Percentiles rank a stretch among this genome's conserved stretches.
phyloP scores from a whole-genome alignment of 1,284 basidiomycete species.

The Leccinum insolens region DNA sequence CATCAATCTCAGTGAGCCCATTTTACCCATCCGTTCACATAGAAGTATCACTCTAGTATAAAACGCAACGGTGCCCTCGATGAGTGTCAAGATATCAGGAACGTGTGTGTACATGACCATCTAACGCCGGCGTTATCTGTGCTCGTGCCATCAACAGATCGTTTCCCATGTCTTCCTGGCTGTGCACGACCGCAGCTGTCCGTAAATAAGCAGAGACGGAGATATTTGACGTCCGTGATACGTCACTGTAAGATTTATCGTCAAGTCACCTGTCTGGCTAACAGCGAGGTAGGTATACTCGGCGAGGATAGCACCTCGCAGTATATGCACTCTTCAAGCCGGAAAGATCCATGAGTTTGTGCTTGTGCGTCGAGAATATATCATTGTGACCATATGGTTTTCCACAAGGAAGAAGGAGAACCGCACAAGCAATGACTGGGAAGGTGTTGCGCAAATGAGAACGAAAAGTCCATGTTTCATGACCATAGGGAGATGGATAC shows the following conservation, averaged over 20 bases:
- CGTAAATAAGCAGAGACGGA: slow-evolving; percentile 88
- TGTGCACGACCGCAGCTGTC: slow-evolving; percentile 51
- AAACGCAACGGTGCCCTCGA: not conserved
- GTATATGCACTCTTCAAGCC: not conserved
- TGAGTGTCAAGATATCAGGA: not conserved
- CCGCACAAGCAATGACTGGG: not conserved
- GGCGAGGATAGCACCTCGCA: not conserved
- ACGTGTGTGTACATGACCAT: slow-evolving; percentile 58
- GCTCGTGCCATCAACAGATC: slow-evolving; percentile 90
- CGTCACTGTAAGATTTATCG: slow-evolving; percentile 56
- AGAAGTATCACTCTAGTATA: not conserved
- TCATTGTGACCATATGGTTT: not conserved
- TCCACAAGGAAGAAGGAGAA: not conserved
- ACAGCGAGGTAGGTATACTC: not conserved
- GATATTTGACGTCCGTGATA: slow-evolving; percentile 89
- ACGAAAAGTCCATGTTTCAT: not conserved
- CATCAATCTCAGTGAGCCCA: not conserved
- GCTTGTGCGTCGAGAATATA: not conserved
- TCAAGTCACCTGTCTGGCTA: not conserved
- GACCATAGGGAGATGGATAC: not conserved
- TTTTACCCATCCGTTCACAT: not conserved
- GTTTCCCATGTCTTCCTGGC: slow-evolving; percentile 74
- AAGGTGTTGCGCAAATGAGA: not conserved
- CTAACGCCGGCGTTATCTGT: slow-evolving; percentile 88
- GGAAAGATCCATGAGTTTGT: not conserved